Evolutionary conservation across 2,329 filamentous ascomycete genomes (phyloP), one percentile per base, ranked within the genome.

Genomic region (Aspergillus tanneri): DNA sequence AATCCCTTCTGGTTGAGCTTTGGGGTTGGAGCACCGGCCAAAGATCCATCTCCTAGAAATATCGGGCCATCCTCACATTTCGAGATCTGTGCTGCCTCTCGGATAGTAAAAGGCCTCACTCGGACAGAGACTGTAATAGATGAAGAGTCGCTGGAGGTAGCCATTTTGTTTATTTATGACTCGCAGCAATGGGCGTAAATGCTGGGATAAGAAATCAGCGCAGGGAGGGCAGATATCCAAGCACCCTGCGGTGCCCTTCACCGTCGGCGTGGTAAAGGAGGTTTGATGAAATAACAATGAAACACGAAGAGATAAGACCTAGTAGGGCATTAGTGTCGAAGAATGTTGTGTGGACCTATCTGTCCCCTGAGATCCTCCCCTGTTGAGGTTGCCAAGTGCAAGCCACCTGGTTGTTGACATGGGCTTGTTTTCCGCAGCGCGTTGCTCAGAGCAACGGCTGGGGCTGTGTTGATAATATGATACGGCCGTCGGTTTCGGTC

Each of bases 11-110:
- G 84, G 52, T 86, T 83, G 24, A 96, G 80, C 66, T 92, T 95
- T 0, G 91, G 91, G 1, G 89, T 81, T 0, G 92, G 90, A 11
- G 81, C 85, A 37, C 83, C 87, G n/a, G 93, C 93, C 47, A 99
- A 79, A 14, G 92, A 97, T 50, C 93, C 93, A 69, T 99, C 93
- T 52, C 93, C 93, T n/a, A 99, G 81, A 67, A 99, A 99, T 28
- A 96, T 72, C 4, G 89, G 90, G 45, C 86, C 85, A 70, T 96
- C 92, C 61, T 99, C 92, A 62, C 70, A 73, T 69, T 77, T 78
- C 24, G 76, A 73, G 77, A 99, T 75, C 74, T 97, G 92, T 32
- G 93, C 93, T 59, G 93, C 93, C 78, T 99, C 93, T 74, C 90
- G 81, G 60, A 97, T 96, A 10, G 83, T 86, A 61, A 86, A 86